Evolutionary conservation across 345 rosid species (phyloP).

Genomic region (Fremontodendron californicum): DNA sequence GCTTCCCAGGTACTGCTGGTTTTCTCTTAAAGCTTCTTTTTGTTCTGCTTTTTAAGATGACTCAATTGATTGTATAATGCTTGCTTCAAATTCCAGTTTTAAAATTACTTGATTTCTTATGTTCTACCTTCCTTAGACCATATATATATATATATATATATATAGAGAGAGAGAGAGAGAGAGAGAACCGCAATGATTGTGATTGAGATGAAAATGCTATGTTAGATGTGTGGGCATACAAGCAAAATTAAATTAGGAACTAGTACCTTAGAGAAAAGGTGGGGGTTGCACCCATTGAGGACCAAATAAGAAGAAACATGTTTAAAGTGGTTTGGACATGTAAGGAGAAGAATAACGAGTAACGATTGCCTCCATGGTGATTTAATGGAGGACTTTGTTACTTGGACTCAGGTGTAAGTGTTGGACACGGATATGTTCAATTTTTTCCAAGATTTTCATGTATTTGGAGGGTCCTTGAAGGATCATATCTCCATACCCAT

Average conservation of each 20-base stretch:
- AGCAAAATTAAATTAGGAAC: not conserved
- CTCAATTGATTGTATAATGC: not conserved
- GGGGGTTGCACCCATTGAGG: not conserved
- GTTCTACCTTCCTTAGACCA: too few species aligned
- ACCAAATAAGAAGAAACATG: not conserved
- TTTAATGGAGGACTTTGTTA: not conserved
- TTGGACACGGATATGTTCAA: too few species aligned
- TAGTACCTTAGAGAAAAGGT: not conserved
- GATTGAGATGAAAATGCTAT: not conserved
- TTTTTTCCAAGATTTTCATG: too few species aligned
- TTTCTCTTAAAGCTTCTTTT: slow-evolving; percentile 9
- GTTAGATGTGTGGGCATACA: not conserved
- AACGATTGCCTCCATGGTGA: not conserved
- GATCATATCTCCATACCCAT: too few species aligned
- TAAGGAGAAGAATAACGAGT: too few species aligned
- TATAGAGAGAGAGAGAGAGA: too few species aligned
- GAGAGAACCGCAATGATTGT: too few species aligned
- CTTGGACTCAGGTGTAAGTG: too few species aligned
- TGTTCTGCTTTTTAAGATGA: not conserved
- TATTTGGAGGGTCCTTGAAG: too few species aligned
- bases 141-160: too few species aligned
- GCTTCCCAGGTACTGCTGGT: slow-evolving; percentile 60
- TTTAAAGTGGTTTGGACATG: not conserved
- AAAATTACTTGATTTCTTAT: not conserved
- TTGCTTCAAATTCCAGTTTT: not conserved